Percentiles rank a stretch among this genome's conserved stretches.
Evolutionary conservation across 2,329 filamentous ascomycete species (phyloP).

Genomic region (Domatiomyces globalis): DNA sequence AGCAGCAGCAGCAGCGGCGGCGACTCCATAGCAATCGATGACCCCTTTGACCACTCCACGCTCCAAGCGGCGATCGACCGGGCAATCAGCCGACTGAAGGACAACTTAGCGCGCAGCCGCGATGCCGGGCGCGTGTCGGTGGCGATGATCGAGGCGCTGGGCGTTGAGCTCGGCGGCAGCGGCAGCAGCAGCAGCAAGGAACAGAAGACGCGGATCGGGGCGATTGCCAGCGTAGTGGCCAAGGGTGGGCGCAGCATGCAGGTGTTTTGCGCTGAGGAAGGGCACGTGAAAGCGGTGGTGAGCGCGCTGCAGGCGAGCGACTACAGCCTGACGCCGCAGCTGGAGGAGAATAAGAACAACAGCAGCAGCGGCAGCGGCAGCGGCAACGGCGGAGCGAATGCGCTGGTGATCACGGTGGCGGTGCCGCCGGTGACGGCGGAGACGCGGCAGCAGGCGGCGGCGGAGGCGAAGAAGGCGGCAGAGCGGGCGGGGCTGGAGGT

Average conservation of each 20-base stretch:
- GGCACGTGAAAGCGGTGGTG: constrained; percentile 34
- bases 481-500: constrained; percentile 29
- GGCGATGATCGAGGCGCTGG: constrained; percentile 45
- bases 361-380: background rate
- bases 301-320: constrained; percentile 30
- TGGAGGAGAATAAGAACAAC: background rate
- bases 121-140: constrained; percentile 50
- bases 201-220: constrained; percentile 39
- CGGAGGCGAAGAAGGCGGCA: constrained; percentile 28
- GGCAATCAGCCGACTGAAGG: constrained; percentile 42
- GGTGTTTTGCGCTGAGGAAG: constrained; percentile 50
- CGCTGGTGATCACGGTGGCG: constrained; percentile 31
- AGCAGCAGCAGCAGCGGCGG: background rate
- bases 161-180: constrained; percentile 44
- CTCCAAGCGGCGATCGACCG: constrained; percentile 43
- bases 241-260: constrained; percentile 47
- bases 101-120: constrained; percentile 48
- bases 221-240: constrained; percentile 53
- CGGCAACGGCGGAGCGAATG: constrained; percentile 26
- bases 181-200: constrained; percentile 28
- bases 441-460: constrained; percentile 29
- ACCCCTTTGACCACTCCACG: constrained; percentile 47
- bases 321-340: constrained; percentile 30
- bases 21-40: constrained; percentile 22
- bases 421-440: constrained; percentile 35